These are phyloP conservation scores for Boletus edulis DNA, from an alignment of 768 basidiomycete genomes.

Conservation along the genomic window DNA sequence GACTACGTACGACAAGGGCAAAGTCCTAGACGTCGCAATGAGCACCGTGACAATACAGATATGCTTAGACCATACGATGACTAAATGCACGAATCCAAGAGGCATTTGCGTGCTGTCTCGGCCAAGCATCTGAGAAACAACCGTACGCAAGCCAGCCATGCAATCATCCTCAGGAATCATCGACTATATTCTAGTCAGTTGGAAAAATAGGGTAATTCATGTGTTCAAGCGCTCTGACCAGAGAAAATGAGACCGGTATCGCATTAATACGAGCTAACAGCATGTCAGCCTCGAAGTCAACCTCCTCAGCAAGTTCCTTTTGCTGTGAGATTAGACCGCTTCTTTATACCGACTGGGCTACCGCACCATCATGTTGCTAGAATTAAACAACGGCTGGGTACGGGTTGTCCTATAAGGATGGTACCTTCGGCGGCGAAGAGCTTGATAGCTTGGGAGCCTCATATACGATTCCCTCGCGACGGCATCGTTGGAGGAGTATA, in stretches of 20 bases:
- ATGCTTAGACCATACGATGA: constrained; percentile 15
- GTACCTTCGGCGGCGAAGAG: constrained; percentile 17
- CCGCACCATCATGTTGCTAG: constrained; percentile 11
- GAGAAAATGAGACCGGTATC: constrained; percentile 6
- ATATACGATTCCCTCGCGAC: constrained; percentile 8
- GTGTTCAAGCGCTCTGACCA: constrained; percentile 10
- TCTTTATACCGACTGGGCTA: not conserved
- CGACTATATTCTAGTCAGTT: constrained; percentile 11
- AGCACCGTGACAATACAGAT: not conserved
- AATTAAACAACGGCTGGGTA: not conserved
- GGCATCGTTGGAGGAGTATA: constrained; percentile 6
- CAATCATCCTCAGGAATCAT: constrained; percentile 18
- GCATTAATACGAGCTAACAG: not conserved
- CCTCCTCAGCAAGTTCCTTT: constrained; percentile 15
- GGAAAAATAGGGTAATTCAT: not conserved
- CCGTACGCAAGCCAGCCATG: constrained; percentile 15
- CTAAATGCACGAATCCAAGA: constrained; percentile 18
- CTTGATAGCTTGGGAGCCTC: constrained; percentile 24
- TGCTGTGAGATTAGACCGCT: constrained; percentile 3
- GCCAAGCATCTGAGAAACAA: constrained; percentile 21
- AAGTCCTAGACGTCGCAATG: constrained; percentile 20
- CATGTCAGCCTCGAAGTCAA: constrained; percentile 5
- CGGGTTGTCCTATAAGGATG: constrained; percentile 19
- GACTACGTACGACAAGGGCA: constrained; percentile 16
- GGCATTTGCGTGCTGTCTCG: constrained; percentile 6